A percentile compares a stretch with the other conserved stretches of the same genome.
These are phyloP conservation scores for Boletus barrowsii DNA, from an alignment of 768 basidiomycete genomes.

Conservation along the genomic window DNA sequence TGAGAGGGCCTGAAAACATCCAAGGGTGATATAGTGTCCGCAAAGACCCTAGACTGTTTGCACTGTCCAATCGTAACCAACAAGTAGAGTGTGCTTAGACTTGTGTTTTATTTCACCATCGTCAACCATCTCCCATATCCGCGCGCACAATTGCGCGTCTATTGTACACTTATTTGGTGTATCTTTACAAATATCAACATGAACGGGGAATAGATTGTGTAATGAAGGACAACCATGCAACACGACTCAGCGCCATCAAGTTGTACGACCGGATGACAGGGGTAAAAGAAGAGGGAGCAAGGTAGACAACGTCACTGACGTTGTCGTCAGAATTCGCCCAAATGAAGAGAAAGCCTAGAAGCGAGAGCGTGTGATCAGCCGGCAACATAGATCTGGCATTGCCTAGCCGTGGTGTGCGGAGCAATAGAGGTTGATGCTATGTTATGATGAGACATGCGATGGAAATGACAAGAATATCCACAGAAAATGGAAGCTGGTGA, in stretches of 20 bases:
- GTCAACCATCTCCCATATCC: no score
- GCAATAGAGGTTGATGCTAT: conserved; percentile 29
- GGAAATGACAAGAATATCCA: conserved; percentile 25
- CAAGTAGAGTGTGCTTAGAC: no score
- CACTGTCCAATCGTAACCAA: no score
- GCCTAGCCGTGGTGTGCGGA: background rate
- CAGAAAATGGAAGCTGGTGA: conserved; percentile 29
- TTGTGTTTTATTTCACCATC: no score
- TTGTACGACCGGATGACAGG: background rate
- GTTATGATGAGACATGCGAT: conserved; percentile 26
- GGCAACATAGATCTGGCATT: background rate
- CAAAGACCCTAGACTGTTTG: no score
- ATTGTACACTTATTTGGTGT: background rate
- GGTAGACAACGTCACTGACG: background rate
- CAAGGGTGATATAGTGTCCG: conserved; percentile 12
- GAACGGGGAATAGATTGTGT: background rate
- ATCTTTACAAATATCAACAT: background rate
- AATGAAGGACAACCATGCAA: background rate
- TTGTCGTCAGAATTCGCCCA: background rate
- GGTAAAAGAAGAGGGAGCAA: background rate
- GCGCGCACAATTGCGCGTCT: background rate
- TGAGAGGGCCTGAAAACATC: conserved; percentile 18
- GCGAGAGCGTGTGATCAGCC: background rate
- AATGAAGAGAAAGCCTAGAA: background rate
- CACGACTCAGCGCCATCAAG: background rate